phyloP scores from a whole-genome alignment of 495 filamentous ascomycete genomes.

The Parachaetomium inaequale region DNA sequence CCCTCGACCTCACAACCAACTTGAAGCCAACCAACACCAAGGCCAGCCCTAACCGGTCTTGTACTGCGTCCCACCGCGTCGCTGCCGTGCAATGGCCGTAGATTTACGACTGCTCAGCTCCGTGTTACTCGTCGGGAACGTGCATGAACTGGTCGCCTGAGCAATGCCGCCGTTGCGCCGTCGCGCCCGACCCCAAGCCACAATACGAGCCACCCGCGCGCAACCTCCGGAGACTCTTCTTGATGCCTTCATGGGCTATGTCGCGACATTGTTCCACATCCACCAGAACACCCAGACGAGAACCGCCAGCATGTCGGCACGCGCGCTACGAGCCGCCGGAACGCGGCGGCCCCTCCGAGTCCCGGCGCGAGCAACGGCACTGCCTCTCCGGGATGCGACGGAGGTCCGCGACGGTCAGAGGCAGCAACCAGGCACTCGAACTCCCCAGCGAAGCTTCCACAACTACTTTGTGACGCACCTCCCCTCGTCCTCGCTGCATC shows the following conservation, averaged over 20 bases:
- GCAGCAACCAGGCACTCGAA: conserved; percentile 7
- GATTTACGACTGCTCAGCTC: conserved; percentile 5
- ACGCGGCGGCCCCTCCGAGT: conserved; percentile 22
- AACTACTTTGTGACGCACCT: conserved; percentile 97
- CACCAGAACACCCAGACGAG: conserved; percentile 2
- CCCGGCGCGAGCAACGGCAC: conserved; percentile 14
- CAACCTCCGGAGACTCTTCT: conserved; percentile 18
- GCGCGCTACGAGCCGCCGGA: conserved; percentile 16
- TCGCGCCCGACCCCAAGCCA: neutral
- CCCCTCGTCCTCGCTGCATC: conserved; percentile 87
- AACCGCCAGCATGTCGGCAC: conserved; percentile 17
- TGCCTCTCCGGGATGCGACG: conserved; percentile 19
- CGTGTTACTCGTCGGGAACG: neutral
- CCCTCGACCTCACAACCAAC: neutral
- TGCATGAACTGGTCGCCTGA: conserved; percentile 4
- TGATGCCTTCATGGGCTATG: conserved; percentile 45
- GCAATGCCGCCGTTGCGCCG: conserved; percentile 4
- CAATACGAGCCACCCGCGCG: neutral
- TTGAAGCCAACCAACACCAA: neutral
- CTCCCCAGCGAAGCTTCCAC: conserved; percentile 65
- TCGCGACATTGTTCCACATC: conserved; percentile 47
- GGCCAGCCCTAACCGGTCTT: neutral
- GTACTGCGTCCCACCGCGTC: neutral
- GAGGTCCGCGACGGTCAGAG: conserved; percentile 5
- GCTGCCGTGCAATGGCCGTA: conserved; percentile 17